Conservation (phyloP, 1,284 basidiomycete species). For the Moniliella sp. region DNA sequence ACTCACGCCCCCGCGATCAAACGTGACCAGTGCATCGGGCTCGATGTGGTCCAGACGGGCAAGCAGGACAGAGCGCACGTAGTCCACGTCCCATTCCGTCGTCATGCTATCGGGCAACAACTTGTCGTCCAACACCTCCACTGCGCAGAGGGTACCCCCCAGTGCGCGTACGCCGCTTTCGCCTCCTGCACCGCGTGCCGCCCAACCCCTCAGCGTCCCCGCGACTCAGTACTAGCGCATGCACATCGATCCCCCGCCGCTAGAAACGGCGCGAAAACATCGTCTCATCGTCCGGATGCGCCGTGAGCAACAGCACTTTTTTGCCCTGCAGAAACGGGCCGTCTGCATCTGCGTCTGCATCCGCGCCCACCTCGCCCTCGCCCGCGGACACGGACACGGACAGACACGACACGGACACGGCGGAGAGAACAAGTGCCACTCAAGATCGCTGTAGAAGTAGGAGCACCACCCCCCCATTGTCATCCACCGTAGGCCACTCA, state of each 20-base stretch:
- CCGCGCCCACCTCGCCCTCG: too few relatives aligned
- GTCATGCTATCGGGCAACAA: conserved; percentile 58
- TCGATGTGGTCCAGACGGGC: conserved; percentile 39
- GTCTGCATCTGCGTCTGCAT: too few relatives aligned
- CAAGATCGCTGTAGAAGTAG: too few relatives aligned
- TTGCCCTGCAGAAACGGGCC: not conserved
- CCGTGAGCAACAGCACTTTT: conserved; percentile 47
- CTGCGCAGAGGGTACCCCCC: conserved; percentile 46
- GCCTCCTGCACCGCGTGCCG: conserved; percentile 47
- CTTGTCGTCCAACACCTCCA: conserved; percentile 52
- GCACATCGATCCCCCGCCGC: conserved; percentile 36
- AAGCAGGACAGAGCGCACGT: conserved; percentile 45
- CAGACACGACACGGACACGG: too few relatives aligned
- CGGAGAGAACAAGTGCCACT: too few relatives aligned
- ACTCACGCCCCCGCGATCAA: conserved; percentile 61
- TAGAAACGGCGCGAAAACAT: conserved; percentile 73
- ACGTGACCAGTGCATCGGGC: conserved; percentile 49
- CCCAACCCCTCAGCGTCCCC: conserved; percentile 68
- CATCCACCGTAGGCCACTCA: too few relatives aligned
- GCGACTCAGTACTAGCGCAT: conserved; percentile 38
- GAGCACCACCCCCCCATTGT: too few relatives aligned
- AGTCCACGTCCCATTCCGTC: conserved; percentile 44
- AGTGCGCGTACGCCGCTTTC: conserved; percentile 33
- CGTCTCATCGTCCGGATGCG: conserved; percentile 75
- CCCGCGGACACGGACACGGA: too few relatives aligned